These are phyloP conservation scores for Monsonia emarginata DNA, from an alignment of 441 rosid genomes.

Conservation along the genomic window DNA sequence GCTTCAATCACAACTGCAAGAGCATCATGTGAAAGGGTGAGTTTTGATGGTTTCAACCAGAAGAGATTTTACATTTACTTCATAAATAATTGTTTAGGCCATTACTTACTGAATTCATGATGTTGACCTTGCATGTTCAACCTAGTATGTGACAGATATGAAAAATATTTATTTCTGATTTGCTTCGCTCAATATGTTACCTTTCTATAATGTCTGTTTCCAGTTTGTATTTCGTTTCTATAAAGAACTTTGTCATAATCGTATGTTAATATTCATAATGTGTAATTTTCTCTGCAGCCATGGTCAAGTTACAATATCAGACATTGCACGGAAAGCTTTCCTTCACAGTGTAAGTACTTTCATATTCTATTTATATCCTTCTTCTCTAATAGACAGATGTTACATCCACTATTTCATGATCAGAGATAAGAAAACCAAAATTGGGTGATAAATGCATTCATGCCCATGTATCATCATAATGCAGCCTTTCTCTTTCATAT, in stretches of 20 bases:
- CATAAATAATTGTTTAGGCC: background rate
- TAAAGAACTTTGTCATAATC: background rate
- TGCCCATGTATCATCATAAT: background rate
- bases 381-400: background rate
- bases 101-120: background rate
- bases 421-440: background rate
- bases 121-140: background rate
- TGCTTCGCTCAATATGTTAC: background rate
- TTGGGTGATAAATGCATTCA: background rate
- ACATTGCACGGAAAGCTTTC: slow-evolving; percentile 95
- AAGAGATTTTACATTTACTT: background rate
- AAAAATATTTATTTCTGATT: background rate
- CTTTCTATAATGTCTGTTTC: background rate
- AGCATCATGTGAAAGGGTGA: slow-evolving; percentile 75
- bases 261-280: slow-evolving; percentile 2
- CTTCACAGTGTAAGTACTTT: slow-evolving; percentile 72
- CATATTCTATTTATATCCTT: slow-evolving; percentile 12
- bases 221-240: background rate
- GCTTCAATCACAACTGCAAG: slow-evolving; percentile 91
- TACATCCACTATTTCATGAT: background rate
- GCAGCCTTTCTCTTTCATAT: background rate
- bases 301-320: slow-evolving; percentile 75
- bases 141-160: background rate
- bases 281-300: slow-evolving; percentile 44
- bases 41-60: slow-evolving; percentile 12